These are phyloP conservation scores for Taiozyma sp. DNA, from an alignment of 1,139 yeast species.

Conservation along the genomic window DNA sequence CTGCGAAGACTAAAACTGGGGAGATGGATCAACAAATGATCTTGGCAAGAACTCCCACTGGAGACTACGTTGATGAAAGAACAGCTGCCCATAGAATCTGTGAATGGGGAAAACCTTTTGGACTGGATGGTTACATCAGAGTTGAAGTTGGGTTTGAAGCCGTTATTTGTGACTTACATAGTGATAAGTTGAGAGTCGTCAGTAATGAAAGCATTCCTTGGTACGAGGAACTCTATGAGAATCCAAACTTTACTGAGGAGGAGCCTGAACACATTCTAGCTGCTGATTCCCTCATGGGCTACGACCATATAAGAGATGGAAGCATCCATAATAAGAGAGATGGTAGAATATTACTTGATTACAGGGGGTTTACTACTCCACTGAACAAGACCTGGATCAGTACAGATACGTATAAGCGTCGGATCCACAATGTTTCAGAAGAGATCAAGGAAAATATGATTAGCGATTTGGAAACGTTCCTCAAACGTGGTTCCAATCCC, in stretches of 20 bases:
- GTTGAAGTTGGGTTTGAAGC: slow-evolving; percentile 53
- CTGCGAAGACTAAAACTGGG: slow-evolving; percentile 43
- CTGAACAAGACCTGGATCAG: slow-evolving; percentile 39
- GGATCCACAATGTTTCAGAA: slow-evolving; percentile 34
- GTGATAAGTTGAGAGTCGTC: slow-evolving; percentile 35
- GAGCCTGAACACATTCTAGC: slow-evolving; percentile 9
- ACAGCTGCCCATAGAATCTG: slow-evolving; percentile 42
- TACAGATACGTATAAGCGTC: slow-evolving; percentile 42
- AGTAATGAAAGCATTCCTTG: slow-evolving; percentile 35
- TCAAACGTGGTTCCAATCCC: slow-evolving; percentile 26
- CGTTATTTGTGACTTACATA: slow-evolving; percentile 44
- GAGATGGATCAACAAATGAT: slow-evolving; percentile 52
- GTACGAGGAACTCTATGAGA: slow-evolving; percentile 30
- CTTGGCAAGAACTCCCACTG: slow-evolving; percentile 21
- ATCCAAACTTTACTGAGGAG: slow-evolving; percentile 20
- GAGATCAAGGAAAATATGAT: slow-evolving; percentile 32
- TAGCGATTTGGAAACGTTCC: slow-evolving; percentile 27
- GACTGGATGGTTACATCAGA: slow-evolving; percentile 46
- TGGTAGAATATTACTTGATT: slow-evolving; percentile 40
- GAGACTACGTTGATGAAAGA: slow-evolving; percentile 33
- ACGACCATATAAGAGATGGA: slow-evolving; percentile 41
- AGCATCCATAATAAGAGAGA: slow-evolving; percentile 40
- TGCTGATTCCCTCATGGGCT: slow-evolving; percentile 25
- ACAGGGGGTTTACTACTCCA: slow-evolving; percentile 43
- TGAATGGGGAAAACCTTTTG: slow-evolving; percentile 32